Evolutionary conservation across 768 basidiomycete genomes (phyloP).

Genomic region (Leucocoprinus sp.): DNA sequence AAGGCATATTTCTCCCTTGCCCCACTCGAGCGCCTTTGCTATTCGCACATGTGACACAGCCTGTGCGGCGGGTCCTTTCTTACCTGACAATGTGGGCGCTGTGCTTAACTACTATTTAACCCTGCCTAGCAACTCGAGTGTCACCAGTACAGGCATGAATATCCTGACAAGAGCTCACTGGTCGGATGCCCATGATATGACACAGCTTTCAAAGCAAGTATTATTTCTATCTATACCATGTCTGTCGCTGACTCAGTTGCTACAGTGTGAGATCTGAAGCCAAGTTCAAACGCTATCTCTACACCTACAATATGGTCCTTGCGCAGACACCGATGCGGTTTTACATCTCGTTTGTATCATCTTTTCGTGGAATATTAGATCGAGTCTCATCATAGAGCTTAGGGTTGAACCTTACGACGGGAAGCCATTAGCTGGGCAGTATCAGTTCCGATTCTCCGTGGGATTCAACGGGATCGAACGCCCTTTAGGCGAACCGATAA

Average conservation of each 20-base stretch:
- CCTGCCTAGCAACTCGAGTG: conserved; percentile 21
- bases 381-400: neutral
- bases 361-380: neutral
- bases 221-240: conserved; percentile 4
- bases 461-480: conserved; percentile 50
- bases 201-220: conserved; percentile 19
- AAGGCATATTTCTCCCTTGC: neutral
- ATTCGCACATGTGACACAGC: conserved; percentile 14
- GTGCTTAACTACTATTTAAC: conserved; percentile 3
- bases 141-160: conserved; percentile 15
- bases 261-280: conserved; percentile 15
- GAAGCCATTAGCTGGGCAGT: conserved; percentile 35
- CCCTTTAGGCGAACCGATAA: conserved; percentile 37
- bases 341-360: conserved; percentile 39
- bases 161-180: conserved; percentile 13
- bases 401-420: conserved; percentile 40
- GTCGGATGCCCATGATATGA: conserved; percentile 14
- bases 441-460: conserved; percentile 45
- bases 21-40: conserved; percentile 12
- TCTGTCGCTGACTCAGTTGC: too few species aligned
- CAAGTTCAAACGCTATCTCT: conserved; percentile 38
- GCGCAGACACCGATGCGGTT: conserved; percentile 39
- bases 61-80: neutral
- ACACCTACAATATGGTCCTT: conserved; percentile 42
- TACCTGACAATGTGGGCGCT: conserved; percentile 4